Evolutionary conservation across 495 filamentous ascomycete genomes (phyloP), one percentile per base, ranked within the genome.

Genomic region (Evernia prunastri): DNA sequence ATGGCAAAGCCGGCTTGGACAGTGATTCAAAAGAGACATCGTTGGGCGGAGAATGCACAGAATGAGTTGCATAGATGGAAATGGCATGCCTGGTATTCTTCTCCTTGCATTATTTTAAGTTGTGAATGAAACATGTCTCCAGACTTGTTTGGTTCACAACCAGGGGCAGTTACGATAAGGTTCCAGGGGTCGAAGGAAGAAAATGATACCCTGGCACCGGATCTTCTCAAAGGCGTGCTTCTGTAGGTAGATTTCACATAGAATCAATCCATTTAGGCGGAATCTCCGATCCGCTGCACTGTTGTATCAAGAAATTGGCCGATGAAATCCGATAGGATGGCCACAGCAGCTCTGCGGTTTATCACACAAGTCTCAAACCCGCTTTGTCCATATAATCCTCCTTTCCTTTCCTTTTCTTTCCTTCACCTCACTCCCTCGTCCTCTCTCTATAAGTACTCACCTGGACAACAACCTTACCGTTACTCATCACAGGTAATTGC

Each of bases 181-280:
- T 36, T 43, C 27, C 37, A 47, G 51, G 54, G 39, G 20, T n/a
- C 17, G 53, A 56, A 45, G 18, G 20, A 25, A 42, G 40, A 40
- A n/a, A 29, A 56, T n/a, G 39, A 56, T 29, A 42, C 61, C 37
- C 53, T 45, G 35, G 54, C 29, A 43, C 59, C 36, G 33, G 59
- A 37, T 36, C 3, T 51, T 61, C 35, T 20, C 4, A n/a, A 57
- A 18, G 40, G 56, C 39, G 35, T 37, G 13, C 23, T 56, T 56
- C 43, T 63, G 61, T 63, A 63, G 61, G 61, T 63, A 63, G 61
- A 63, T 33, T 33, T 42, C 40, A 40, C 42, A 43, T 56, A 63
- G 61, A 63, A 45, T 27, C 29, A 56, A 36, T 23, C 17, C 15
- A 33, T 20, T 33, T 29, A 12, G 51, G 51, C 29, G 51, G 33